Evolutionary conservation across 1,284 basidiomycete species (phyloP), one percentile per base, ranked within the genome.

Genomic region (Agroathelia rolfsii): DNA sequence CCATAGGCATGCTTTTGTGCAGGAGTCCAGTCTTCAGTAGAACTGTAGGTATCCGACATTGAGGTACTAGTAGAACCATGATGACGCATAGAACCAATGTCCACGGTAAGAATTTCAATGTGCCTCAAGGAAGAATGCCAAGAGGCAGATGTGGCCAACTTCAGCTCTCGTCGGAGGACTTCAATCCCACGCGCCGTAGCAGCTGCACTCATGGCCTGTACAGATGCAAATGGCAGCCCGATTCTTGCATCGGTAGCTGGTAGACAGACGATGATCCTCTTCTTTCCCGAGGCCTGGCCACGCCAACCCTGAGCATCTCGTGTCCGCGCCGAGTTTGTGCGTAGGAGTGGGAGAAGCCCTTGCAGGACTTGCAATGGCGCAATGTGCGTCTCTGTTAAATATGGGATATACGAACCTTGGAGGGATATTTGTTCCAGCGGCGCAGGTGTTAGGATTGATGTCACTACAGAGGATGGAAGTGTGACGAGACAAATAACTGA

Each of bases 331-430:
- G 75, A 64, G 15, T 67, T 68, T 12, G 69, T 65, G 36, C 83
- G 77, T 26, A 87, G 60, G 17, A 84, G 61, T 4, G 84, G 83
- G 20, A 87, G 59, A 15, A 92, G 66, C 1, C 75, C 68, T 44
- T 87, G 84, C 26, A 87, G 66, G 35, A 76, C 66, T 43, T 78
- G 74, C 25, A 87, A 62, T 11, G 83, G 83, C 2, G 72, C 72
- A 42, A 85, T 62, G 44, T 87, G 83, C 0, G 82, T 76, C 2
- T 73, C 68, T 33, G 62, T 71, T 32, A 86, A 65, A 49, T 81
- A 76, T 8, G 76, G 66, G 20, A 81, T 56, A 49, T 86, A 85
- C 4, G 67, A 59, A 26, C 65, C 59, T 14, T 59, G 63, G 14
- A 85, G 57, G n/a, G 71, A 66, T 24, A 87, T 56, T 41, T 77